phyloP scores from a whole-genome alignment of 345 rosid species.

The Eucalyptus sp. region DNA sequence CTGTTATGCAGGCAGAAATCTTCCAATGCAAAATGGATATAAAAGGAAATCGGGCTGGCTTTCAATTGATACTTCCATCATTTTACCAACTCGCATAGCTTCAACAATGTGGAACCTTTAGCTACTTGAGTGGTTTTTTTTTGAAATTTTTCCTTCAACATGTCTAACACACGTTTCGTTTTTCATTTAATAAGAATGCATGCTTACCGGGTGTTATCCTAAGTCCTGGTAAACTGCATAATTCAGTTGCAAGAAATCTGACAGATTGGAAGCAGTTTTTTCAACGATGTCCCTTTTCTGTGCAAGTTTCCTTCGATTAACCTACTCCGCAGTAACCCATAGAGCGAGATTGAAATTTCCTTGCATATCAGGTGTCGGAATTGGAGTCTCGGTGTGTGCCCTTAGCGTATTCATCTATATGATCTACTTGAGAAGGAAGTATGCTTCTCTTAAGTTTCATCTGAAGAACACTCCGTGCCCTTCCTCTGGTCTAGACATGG shows the following conservation, averaged over 20 bases:
- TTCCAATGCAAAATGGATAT: background rate
- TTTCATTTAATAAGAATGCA: background rate
- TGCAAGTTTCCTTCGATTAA: background rate
- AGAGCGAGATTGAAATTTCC: background rate
- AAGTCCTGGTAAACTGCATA: background rate
- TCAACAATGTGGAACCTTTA: background rate
- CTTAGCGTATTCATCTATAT: background rate
- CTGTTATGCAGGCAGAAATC: background rate
- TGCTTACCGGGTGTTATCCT: background rate
- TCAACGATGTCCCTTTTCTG: background rate
- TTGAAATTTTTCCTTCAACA: background rate
- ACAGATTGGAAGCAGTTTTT: background rate
- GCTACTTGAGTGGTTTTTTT: background rate
- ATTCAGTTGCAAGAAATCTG: background rate
- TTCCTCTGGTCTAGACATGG: conserved; percentile 1
- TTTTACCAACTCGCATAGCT: fast-evolving
- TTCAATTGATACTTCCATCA: background rate
- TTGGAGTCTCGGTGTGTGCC: conserved; percentile 10
- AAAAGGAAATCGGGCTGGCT: background rate
- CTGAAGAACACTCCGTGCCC: background rate
- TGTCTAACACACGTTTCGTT: background rate
- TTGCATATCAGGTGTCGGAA: background rate
- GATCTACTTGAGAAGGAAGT: conserved; percentile 1
- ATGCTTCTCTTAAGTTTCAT: background rate
- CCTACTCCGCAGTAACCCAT: fast-evolving